Base-by-base conservation (phyloP, 768 basidiomycete genomes). In the Trametes coccinea region DNA sequence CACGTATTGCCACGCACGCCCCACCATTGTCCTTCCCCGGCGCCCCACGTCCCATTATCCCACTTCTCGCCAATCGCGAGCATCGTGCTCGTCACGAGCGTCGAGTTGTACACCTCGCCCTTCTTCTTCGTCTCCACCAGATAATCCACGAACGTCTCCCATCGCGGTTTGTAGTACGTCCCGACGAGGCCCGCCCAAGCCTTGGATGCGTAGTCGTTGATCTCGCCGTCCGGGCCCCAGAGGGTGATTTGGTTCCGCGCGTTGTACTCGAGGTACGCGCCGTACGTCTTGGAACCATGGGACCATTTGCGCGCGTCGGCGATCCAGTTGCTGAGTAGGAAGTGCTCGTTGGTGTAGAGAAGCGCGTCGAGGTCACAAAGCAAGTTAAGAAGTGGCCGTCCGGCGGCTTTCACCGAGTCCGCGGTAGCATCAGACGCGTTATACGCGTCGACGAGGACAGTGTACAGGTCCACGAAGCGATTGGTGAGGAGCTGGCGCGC, bases 181-280 rank as follows among this genome's bases (percentile, higher is more conserved):
- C 71, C 66, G 37, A 79, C 73, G 50, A 79, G 72, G 3, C 78
- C 77, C 0, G 71, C 74, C 77, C 77, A 78, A 62, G 75, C 75
- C 56, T 79, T 79, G n/a, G 77, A 77, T 22, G 77, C 78, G 50
- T 79, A 79, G 60, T 78, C 78, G 56, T 74, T 72, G 71, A 76
- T 77, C 68, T 79, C 66, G 14, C 78, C 76, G 16, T 68, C 70
- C 3, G 76, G 77, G 27, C 78, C 78, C 77, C 78, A 79, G 30
- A 79, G 74, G 33, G 77, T 79, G 64, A 79, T 71, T 66, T 79
- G 78, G 63, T 78, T 79, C 22, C 77, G 68, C 16, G 78, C 75
- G 49, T 73, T 70, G 56, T 76, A 77, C 60, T 74, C 76, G 29
- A 79, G 70, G 59, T 74, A 77, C 29, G 64, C 64, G 0, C 70